Conservation (phyloP, 306 rosid genomes). For the Acacia crassicarpa region DNA sequence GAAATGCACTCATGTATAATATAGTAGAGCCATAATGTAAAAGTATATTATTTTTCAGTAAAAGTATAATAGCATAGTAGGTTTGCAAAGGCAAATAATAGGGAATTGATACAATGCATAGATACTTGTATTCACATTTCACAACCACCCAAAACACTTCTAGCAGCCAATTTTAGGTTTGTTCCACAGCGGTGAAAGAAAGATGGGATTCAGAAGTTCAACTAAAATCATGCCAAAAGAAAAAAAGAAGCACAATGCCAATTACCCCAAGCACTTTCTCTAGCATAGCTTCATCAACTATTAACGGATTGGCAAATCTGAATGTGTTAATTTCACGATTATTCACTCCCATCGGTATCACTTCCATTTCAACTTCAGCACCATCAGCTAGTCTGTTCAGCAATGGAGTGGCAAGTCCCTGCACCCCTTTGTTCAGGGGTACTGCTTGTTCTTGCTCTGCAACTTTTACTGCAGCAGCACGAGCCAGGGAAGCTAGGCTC, state of each 20-base stretch:
- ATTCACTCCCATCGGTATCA: slow-evolving; percentile 82
- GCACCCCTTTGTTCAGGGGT: slow-evolving; percentile 70
- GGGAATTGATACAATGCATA: slow-evolving; percentile 9
- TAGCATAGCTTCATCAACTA: slow-evolving; percentile 89
- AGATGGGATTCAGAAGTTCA: slow-evolving; percentile 11
- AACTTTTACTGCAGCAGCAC: slow-evolving; percentile 95
- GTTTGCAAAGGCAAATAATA: background rate
- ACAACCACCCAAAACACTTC: slow-evolving; percentile 19
- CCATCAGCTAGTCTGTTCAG: slow-evolving; percentile 81
- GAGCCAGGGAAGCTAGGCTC: slow-evolving; percentile 89
- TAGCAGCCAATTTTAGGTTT: background rate
- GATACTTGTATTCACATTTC: slow-evolving; percentile 22
- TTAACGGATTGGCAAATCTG: slow-evolving; percentile 65
- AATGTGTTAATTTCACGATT: slow-evolving; percentile 72
- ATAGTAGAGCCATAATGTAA: background rate
- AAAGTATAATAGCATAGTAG: background rate
- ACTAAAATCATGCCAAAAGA: slow-evolving; percentile 10
- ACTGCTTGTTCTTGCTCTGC: slow-evolving; percentile 83
- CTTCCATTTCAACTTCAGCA: slow-evolving; percentile 98
- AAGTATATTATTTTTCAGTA: background rate
- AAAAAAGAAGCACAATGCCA: slow-evolving; percentile 11
- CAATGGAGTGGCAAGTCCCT: slow-evolving; percentile 70
- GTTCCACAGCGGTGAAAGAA: background rate
- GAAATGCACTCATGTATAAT: background rate
- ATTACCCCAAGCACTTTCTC: slow-evolving; percentile 99